Evolutionary conservation across 75 land plant genomes (phyloP), one percentile per base, ranked within the genome.

Genomic region (Isoetes taiwanensis): DNA sequence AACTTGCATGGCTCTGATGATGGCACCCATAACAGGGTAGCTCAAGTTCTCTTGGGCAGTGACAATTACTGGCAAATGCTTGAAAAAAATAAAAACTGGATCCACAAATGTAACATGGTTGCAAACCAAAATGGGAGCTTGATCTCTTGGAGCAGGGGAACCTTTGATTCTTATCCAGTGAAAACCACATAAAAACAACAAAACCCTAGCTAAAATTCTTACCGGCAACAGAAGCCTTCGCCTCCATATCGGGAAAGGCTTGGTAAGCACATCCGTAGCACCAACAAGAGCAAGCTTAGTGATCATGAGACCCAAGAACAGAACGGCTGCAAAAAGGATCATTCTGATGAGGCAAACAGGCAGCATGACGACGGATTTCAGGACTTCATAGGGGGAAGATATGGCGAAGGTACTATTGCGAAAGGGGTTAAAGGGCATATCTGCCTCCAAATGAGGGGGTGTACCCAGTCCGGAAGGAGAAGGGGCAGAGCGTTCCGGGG

Each of bases 21-120:
- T 59, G 19, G 54, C 31, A 0, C 69, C 69, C 8, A 46, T 46
- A 2, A 66, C 20, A 2, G 69, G 69, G 61, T 39, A 16, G 3
- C 19, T 48, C 29, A 66, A 31, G 30, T 66, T 66, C 56, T 66
- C 69, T 24, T 59, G 24, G 11, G 69, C 69, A 6, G 65, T 50
- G 38, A 66, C 69, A 1, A 66, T 59, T 25, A 66, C 64, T 28
- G 69, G 69, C 46, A 66, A 28, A 35, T 66, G 69, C 34, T 31
- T 59, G 69, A 41, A 66, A 55, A 66, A 66, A 21, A 66, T 50
- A 63, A 59, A 66, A 17, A 66, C 21, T 0, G 64, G 64, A 16
- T 66, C 69, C 54, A 46, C 64, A 17, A 66, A 66, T 11, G 64
- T 48, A 20, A 66, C 64, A 48, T 66, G 69, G 20, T 66, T 66